Base-by-base conservation (phyloP, 2,329 filamentous ascomycete genomes). In the Trichoderma sp. region DNA sequence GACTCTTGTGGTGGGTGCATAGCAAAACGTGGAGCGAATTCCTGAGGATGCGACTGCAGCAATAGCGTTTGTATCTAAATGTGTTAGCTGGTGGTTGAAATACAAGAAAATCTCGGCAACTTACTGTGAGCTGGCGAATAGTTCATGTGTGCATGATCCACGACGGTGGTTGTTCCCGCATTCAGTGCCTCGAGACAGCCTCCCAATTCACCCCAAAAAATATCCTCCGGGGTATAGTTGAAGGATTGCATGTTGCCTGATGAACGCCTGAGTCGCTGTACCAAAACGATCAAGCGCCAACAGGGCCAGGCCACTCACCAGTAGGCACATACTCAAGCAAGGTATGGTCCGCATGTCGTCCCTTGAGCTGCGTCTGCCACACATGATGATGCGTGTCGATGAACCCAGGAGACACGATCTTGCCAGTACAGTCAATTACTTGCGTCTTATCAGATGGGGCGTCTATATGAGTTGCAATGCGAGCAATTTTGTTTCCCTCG, bases 11-110 rank as follows among this genome's bases (percentile, higher is more conserved):
- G 76, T 77, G 2, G 79, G 78, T 10, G 75, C 76, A 68, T 81
- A 82, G 67, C 79, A 80, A 72, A 80, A 84, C 6, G 83, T 73
- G 8, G 81, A 80, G 5, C 83, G 79, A 19, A 85, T 78, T 2
- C 83, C 83, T 1, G 82, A 81, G 10, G 80, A 74, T 9, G 69
- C 61, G 8, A 54, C 52, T 3, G 59, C 70, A 6, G 68, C 60
- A 39, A 72, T 57, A 3, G 70, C 70, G 22, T 64, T 35, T n/a
- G 66, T 61, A 3, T 78, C 72, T 5, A n/a, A 19, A 2, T 5
- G 15, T 7, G 19, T 63, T 12, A 53, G 45, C 17, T 17, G 7
- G 6, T 9, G 15, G 13, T 3, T 25, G 25, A 1, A 15, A 2
- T 0, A 29, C 13, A 9, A 19, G 4, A 48, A 35, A 12, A 13